Conservation (phyloP, 805 yeast species). For the Myxozyma vanderwaltii region DNA sequence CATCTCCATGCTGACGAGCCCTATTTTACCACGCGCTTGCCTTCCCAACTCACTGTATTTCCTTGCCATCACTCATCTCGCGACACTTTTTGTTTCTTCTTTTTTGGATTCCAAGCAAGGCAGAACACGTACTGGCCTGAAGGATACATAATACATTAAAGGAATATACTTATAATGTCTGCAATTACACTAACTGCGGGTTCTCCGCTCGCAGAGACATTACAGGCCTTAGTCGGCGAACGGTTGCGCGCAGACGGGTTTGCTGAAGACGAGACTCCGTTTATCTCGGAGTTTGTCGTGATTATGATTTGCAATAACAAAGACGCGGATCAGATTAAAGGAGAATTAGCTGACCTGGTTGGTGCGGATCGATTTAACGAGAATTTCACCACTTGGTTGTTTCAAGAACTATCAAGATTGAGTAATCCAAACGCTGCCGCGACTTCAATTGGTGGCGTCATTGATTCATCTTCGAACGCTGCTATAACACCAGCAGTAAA, state of each 20-base stretch:
- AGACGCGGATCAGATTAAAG: constrained; percentile 32
- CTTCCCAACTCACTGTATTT: not conserved
- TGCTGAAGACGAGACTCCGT: constrained; percentile 38
- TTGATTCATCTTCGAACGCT: not conserved
- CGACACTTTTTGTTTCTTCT: too few species aligned
- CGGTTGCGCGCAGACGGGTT: constrained; percentile 33
- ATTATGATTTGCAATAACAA: constrained; percentile 38
- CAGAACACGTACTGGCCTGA: too few species aligned
- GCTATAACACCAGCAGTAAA: not conserved
- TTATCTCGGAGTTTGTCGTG: constrained; percentile 38
- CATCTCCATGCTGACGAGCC: not conserved
- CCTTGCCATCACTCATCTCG: not conserved
- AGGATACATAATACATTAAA: too few species aligned
- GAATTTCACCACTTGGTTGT: constrained; percentile 37
- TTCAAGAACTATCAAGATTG: constrained; percentile 4
- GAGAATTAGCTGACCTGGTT: constrained; percentile 36
- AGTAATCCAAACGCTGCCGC: not conserved
- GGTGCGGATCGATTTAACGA: constrained; percentile 36
- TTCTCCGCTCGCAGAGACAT: constrained; percentile 30
- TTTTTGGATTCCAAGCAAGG: too few species aligned
- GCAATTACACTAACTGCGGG: constrained; percentile 14
- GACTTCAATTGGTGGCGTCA: not conserved
- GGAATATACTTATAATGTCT: not conserved
- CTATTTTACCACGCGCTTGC: not conserved
- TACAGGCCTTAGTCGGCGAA: constrained; percentile 31